A percentile compares a stretch with the other conserved stretches of the same genome.
Conservation (phyloP, 1,284 basidiomycete species). For the Cutaneotrichosporon cyanovorans region DNA sequence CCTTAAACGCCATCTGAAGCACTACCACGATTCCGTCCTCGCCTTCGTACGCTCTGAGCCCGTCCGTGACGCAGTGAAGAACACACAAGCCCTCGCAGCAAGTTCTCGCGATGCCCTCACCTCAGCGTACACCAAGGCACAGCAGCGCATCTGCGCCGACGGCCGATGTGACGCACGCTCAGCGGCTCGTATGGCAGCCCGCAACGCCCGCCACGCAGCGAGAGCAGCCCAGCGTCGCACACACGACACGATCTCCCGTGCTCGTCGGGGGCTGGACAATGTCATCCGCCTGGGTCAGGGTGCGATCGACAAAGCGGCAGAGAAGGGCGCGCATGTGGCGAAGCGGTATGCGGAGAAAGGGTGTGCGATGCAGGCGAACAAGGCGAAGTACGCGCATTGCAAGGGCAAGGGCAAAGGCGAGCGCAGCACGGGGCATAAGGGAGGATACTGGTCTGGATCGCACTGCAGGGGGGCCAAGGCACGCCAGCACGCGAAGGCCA, state of each 20-base stretch:
- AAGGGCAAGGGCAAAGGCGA: no score
- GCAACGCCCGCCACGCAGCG: background rate
- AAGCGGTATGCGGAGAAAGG: no score
- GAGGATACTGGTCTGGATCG: no score
- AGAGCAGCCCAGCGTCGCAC: conserved; percentile 11
- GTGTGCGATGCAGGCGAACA: no score
- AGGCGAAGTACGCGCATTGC: no score
- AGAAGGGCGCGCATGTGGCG: no score
- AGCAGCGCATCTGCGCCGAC: conserved; percentile 3
- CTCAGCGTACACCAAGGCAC: background rate
- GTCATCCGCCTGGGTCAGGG: conserved; percentile 9
- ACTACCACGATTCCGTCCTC: background rate
- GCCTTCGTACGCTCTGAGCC: conserved; percentile 1
- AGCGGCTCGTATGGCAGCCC: background rate
- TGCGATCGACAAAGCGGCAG: no score
- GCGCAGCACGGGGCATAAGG: no score
- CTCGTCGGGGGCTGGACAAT: conserved; percentile 22
- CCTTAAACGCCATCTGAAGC: background rate
- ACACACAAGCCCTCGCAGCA: background rate
- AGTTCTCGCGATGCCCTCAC: background rate
- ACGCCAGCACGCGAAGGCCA: no score
- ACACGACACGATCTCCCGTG: conserved; percentile 18
- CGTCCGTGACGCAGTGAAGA: background rate
- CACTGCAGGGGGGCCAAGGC: no score
- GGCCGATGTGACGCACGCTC: conserved; percentile 1